Percentiles rank a stretch among this genome's conserved stretches.
phyloP scores from a whole-genome alignment of 345 rosid genomes.

The Hibiscus tridactylites region DNA sequence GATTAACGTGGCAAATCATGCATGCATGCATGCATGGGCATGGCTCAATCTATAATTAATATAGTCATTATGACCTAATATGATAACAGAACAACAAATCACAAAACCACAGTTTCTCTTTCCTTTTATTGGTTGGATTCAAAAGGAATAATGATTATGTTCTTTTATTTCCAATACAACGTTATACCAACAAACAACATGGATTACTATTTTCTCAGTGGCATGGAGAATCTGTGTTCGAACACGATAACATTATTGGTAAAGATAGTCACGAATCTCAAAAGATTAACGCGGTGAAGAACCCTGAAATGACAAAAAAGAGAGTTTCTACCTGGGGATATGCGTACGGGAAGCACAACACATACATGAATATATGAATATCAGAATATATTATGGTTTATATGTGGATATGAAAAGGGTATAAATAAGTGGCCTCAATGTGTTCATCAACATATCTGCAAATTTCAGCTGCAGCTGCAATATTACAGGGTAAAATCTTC shows the following conservation, averaged over 20 bases:
- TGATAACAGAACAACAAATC: no score
- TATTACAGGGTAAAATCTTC: constrained; percentile 10
- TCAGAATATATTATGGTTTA: not conserved
- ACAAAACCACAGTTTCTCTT: no score
- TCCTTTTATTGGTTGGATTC: no score
- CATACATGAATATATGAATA: not conserved
- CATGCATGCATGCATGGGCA: not conserved
- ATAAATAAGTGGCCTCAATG: not conserved
- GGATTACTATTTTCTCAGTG: no score
- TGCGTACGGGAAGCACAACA: not conserved
- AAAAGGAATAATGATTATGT: no score
- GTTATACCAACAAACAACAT: no score
- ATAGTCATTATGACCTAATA: no score
- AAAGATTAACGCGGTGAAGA: not conserved
- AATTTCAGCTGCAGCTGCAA: not conserved
- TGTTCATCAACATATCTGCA: not conserved
- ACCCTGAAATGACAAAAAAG: not conserved
- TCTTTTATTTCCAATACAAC: no score
- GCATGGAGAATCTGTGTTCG: no score
- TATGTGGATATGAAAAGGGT: not conserved
- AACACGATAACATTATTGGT: no score
- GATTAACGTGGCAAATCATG: not conserved
- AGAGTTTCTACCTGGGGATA: constrained; percentile 3
- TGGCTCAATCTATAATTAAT: no score
- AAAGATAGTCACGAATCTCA: no score